Conservation (phyloP, 139 green algal species). For the Chlorella sp. region DNA sequence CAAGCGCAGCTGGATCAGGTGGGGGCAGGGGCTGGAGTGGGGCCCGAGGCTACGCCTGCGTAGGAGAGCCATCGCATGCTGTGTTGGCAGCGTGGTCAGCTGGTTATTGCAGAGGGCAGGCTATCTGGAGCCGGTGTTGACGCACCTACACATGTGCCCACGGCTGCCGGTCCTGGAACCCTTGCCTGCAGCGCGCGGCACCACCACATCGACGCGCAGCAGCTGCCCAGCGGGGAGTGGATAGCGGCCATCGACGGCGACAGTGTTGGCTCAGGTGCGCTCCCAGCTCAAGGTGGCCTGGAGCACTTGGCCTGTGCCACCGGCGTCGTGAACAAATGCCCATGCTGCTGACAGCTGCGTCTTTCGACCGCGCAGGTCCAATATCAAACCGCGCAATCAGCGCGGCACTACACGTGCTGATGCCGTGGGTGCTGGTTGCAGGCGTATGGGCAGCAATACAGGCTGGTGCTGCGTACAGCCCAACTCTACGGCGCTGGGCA, state of each 20-base stretch:
- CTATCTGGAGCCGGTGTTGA: not conserved
- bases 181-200: slow-evolving; percentile 33
- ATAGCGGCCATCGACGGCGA: slow-evolving; percentile 57
- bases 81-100: not conserved
- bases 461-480: no score
- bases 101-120: no score
- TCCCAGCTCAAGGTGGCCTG: no score
- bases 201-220: slow-evolving; percentile 53
- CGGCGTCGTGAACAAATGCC: no score
- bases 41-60: no score
- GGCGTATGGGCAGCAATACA: no score
- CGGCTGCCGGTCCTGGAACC: not conserved
- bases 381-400: not conserved
- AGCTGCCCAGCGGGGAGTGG: slow-evolving; percentile 44
- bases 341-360: no score
- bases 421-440: not conserved
- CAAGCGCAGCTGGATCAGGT: slow-evolving; percentile 22
- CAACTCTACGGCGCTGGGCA: no score
- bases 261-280: slow-evolving; percentile 15
- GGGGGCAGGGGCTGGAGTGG: slow-evolving; percentile 20
- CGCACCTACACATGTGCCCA: not conserved
- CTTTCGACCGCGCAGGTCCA: no score
- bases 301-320: no score
- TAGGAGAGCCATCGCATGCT: no score
- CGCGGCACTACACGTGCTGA: not conserved